These are phyloP conservation scores for Macrolepiota fuliginosa DNA, from an alignment of 768 basidiomycete species.

Conservation along the genomic window DNA sequence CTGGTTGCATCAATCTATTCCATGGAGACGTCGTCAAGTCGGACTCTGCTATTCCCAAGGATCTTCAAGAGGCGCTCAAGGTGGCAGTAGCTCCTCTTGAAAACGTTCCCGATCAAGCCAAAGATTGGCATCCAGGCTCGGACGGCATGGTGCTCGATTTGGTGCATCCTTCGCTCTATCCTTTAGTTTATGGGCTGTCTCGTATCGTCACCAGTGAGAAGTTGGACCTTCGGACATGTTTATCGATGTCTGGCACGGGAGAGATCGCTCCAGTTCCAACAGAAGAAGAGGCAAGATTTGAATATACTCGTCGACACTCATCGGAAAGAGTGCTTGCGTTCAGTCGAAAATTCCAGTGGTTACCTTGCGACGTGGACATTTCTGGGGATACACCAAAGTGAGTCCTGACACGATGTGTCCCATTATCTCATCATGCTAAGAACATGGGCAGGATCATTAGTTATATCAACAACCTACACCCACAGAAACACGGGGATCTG, in stretches of 20 bases:
- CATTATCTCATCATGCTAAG: too few species aligned
- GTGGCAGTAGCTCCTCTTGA: conserved; percentile 26
- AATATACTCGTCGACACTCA: not conserved
- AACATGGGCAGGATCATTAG: conserved; percentile 19
- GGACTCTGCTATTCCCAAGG: conserved; percentile 25
- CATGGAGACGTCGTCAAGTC: conserved; percentile 25
- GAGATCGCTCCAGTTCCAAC: conserved; percentile 2
- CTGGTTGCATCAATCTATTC: conserved; percentile 17
- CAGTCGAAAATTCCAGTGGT: conserved; percentile 16
- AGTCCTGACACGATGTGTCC: not conserved
- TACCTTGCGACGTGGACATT: conserved; percentile 17
- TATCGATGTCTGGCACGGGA: conserved; percentile 17
- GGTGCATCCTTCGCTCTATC: conserved; percentile 41
- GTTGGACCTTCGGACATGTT: conserved; percentile 14
- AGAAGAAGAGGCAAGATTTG: not conserved
- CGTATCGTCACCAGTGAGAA: conserved; percentile 11
- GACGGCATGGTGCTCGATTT: conserved; percentile 39
- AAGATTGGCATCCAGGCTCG: conserved; percentile 43
- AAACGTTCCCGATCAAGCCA: conserved; percentile 27
- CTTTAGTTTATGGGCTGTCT: conserved; percentile 30
- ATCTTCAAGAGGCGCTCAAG: conserved; percentile 19
- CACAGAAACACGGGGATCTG: conserved; percentile 20
- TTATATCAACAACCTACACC: conserved; percentile 43
- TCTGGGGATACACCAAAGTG: conserved; percentile 17
- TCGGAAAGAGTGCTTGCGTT: not conserved